Percentiles rank a stretch among this genome's conserved stretches.
Conservation (phyloP, 495 filamentous ascomycete species). For the Entonaema liquescens region DNA sequence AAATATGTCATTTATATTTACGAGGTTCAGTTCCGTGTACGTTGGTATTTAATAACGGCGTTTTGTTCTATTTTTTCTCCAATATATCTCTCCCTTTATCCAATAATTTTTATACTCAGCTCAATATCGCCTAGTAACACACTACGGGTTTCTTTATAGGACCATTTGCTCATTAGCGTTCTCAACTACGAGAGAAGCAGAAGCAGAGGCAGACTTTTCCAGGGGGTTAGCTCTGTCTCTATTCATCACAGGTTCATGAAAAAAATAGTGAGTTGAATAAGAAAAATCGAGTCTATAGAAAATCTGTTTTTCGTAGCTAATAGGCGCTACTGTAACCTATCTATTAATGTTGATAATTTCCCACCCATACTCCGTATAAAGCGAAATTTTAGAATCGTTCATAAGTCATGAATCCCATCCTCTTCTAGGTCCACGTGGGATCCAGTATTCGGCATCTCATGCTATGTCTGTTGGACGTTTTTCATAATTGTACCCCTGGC, state of each 20-base stretch:
- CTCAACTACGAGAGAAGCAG: too few relatives aligned
- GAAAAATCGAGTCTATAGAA: background rate
- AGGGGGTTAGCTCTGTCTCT: too few relatives aligned
- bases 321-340: background rate
- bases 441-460: background rate
- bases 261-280: background rate
- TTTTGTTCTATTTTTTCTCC: background rate
- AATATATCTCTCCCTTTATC: background rate
- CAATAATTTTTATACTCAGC: too few relatives aligned
- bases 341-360: background rate
- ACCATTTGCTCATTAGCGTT: too few relatives aligned
- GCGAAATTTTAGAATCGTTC: constrained; percentile 9
- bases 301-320: background rate
- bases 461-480: background rate
- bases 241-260: too few relatives aligned
- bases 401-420: constrained; percentile 21
- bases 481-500: background rate
- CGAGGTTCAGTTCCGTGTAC: background rate
- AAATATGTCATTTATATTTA: background rate
- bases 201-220: too few relatives aligned
- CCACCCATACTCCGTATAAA: constrained; percentile 24
- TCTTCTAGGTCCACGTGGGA: background rate
- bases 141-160: too few relatives aligned
- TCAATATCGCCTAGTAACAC: too few relatives aligned
- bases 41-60: too few relatives aligned